Percentiles rank a stretch among this genome's conserved stretches.
Conservation (phyloP, 2,329 filamentous ascomycete genomes). For the Bipolaris victoriae region DNA sequence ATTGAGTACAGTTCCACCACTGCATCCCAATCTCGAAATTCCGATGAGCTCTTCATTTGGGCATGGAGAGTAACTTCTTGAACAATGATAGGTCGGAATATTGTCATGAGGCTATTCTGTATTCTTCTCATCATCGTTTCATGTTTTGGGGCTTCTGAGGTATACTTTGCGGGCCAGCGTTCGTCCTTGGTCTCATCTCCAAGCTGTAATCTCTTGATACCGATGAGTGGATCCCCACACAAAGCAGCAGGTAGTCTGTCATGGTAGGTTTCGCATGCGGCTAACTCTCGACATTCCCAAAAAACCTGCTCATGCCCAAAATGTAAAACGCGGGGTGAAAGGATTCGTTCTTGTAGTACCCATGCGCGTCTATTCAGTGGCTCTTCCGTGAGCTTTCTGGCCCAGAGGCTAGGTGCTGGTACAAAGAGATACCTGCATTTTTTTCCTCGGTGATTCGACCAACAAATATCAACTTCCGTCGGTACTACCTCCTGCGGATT, state of each 20-base stretch:
- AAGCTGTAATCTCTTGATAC: slow-evolving; percentile 9
- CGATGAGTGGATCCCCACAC: neutral
- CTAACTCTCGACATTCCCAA: slow-evolving; percentile 25
- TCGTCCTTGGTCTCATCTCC: slow-evolving; percentile 1
- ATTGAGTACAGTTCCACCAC: slow-evolving; percentile 10
- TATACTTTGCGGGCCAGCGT: slow-evolving; percentile 7
- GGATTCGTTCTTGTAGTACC: slow-evolving; percentile 23
- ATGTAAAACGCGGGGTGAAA: slow-evolving; percentile 27
- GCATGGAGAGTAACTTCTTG: slow-evolving; percentile 4
- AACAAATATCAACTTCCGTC: neutral
- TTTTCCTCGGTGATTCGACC: neutral
- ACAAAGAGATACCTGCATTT: neutral
- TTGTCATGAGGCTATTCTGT: neutral
- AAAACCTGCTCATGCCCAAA: slow-evolving; percentile 25
- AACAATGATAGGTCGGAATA: neutral
- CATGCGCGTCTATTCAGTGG: slow-evolving; percentile 11
- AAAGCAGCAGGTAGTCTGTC: neutral
- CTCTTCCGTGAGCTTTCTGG: neutral
- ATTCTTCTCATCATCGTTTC: neutral
- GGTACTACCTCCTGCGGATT: neutral
- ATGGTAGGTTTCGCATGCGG: slow-evolving; percentile 18
- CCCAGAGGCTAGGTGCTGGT: neutral
- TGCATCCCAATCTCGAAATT: slow-evolving; percentile 9
- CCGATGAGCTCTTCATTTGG: neutral
- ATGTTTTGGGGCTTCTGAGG: neutral